These are phyloP conservation scores for Cynara cardunculus DNA, from an alignment of 129 eudicot genomes.

Conservation along the genomic window DNA sequence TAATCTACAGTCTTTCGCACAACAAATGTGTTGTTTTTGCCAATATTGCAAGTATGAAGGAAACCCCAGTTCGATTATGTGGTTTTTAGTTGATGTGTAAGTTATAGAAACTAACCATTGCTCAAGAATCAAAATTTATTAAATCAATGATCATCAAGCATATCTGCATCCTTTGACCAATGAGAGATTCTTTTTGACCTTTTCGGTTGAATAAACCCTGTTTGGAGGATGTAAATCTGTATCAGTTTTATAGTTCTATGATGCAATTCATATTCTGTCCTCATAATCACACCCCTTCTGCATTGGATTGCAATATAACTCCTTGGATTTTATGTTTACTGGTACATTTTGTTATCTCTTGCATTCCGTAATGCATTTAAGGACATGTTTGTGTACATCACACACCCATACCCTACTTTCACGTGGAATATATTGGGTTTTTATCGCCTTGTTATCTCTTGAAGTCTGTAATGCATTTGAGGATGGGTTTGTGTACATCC, in stretches of 20 bases:
- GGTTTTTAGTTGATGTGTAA: neutral
- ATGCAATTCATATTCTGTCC: neutral
- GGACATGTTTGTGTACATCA: neutral
- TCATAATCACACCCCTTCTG: neutral
- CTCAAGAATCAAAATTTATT: neutral
- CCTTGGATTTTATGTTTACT: neutral
- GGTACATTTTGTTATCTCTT: neutral
- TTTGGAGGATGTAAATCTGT: neutral
- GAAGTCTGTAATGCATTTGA: neutral
- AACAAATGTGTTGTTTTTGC: neutral
- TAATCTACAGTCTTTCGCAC: neutral
- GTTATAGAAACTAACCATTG: neutral
- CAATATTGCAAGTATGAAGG: neutral
- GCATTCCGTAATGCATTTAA: neutral
- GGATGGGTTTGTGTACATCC: neutral
- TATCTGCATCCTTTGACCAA: neutral
- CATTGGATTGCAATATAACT: neutral
- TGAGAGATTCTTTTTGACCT: neutral
- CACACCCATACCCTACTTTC: neutral
- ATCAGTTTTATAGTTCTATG: neutral
- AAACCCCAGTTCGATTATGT: neutral
- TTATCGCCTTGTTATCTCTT: neutral
- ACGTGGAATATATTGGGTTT: neutral
- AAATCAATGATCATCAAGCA: neutral
- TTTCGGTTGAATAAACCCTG: neutral